Evolutionary conservation across 257 asterid genomes (phyloP).

Genomic region (Fraxinus quadrangulata): DNA sequence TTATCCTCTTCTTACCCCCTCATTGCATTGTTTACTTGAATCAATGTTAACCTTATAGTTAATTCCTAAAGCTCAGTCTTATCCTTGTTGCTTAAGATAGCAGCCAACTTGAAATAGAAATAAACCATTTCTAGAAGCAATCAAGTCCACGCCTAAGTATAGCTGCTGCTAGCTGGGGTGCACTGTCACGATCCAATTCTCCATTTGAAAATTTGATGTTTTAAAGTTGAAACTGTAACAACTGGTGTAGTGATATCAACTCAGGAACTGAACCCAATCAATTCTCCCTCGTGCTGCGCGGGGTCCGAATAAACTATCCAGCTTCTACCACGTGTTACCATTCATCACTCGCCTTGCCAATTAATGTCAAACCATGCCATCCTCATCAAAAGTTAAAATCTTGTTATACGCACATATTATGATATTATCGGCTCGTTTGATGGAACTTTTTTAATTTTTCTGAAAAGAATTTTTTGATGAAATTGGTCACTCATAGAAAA

Average conservation of each 20-base stretch:
- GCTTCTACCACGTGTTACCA: too few species aligned
- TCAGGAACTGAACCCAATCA: neutral
- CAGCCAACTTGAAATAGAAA: constrained; percentile 28
- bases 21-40: constrained; percentile 15
- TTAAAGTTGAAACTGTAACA: constrained; percentile 9
- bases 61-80: constrained; percentile 25
- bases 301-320: too few species aligned
- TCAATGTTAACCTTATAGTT: constrained; percentile 20
- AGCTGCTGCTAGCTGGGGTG: neutral
- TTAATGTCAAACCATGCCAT: too few species aligned
- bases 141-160: neutral
- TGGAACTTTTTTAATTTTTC: too few species aligned
- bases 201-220: neutral
- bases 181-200: constrained; percentile 22
- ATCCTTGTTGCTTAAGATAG: constrained; percentile 35
- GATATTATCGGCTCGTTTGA: too few species aligned
- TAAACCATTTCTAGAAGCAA: constrained; percentile 12
- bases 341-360: too few species aligned
- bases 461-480: too few species aligned
- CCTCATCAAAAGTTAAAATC: too few species aligned
- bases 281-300: too few species aligned
- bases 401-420: too few species aligned
- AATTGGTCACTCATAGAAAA: too few species aligned
- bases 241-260: constrained; percentile 1
- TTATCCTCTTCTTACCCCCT: constrained; percentile 32